Base-by-base conservation (phyloP, 768 basidiomycete species). In the Coprinopsis strossmayeri region DNA sequence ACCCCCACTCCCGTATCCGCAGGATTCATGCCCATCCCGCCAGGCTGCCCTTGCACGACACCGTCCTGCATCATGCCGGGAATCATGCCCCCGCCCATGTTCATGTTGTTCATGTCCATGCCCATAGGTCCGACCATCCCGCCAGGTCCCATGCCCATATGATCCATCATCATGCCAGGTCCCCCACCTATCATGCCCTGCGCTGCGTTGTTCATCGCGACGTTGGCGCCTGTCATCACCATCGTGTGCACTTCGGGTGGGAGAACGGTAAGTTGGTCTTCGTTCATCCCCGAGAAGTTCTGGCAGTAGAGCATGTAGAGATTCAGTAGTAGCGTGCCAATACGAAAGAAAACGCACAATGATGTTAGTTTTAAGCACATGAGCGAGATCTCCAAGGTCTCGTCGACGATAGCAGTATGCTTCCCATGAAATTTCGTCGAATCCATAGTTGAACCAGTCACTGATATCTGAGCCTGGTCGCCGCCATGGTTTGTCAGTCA, bases 371-470 rank as follows among this genome's bases (percentile, higher is more conserved):
- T 92, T 92, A 48, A 93, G 74, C 38, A 89, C 80, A 50, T 77
- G 81, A 0, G 86, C 87, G 48, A 87, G 72, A 49, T 91, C 90
- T 2, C 87, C 84, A 44, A 91, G 62, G 49, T 91, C 87, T 34
- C 87, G 76, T 57, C 91, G 74, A 57, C 90, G 78, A 64, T 88
- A 86, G 57, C 85, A 89, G 59, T 95, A 99, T 34, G 84, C 84
- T 60, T 91, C 89, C 92, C 93, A 99, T 27, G 87, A 88, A 13
- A 90, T 77, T 67, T 99, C 96, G 64, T 99, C 96, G 59, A 98
- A 98, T 0, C 96, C 96, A 57, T 96, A 98, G 66, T 99, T 98
- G 69, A 99, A 99, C 87, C 93, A 99, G 69, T 97, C 94, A 56
- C 88, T 87, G 52, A 96, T 74, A 69, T 96, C 92, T 3, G 89